phyloP scores from a whole-genome alignment of 2,329 filamentous ascomycete species.

The Pezicula carpinea region DNA sequence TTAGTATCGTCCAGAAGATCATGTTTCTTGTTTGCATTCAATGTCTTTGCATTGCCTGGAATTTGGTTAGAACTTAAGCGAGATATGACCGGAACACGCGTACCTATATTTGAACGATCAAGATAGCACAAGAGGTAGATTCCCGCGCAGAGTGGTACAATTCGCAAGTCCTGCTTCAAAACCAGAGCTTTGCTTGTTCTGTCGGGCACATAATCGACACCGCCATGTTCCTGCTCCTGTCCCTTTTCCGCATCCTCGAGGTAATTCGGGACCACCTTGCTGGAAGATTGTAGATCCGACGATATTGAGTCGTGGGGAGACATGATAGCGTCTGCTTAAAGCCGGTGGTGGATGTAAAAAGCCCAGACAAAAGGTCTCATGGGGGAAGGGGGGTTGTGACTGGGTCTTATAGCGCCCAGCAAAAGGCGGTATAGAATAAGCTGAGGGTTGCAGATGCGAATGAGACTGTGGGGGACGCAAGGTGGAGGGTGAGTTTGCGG shows the following conservation, averaged over 20 bases:
- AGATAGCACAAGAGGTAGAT: slow-evolving; percentile 67
- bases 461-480: too few relatives aligned
- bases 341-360: too few relatives aligned
- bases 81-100: slow-evolving; percentile 2
- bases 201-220: neutral
- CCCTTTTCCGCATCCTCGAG: neutral
- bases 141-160: slow-evolving; percentile 56
- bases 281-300: neutral
- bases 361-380: too few relatives aligned
- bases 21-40: slow-evolving; percentile 55
- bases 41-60: slow-evolving; percentile 54
- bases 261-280: neutral
- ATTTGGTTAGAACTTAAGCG: neutral
- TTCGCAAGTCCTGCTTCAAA: slow-evolving; percentile 57
- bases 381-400: too few relatives aligned
- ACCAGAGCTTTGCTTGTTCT: slow-evolving; percentile 36
- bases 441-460: too few relatives aligned
- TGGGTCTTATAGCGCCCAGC: too few relatives aligned
- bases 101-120: slow-evolving; percentile 63
- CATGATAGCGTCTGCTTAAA: neutral
- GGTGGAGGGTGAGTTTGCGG: too few relatives aligned
- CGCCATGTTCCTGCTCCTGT: neutral
- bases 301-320: neutral
- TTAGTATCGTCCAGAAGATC: slow-evolving; percentile 58
- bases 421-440: too few relatives aligned